Evolutionary conservation across 2,329 filamentous ascomycete species (phyloP).

Genomic region (Teratosphaeria pseudoeucalypti): DNA sequence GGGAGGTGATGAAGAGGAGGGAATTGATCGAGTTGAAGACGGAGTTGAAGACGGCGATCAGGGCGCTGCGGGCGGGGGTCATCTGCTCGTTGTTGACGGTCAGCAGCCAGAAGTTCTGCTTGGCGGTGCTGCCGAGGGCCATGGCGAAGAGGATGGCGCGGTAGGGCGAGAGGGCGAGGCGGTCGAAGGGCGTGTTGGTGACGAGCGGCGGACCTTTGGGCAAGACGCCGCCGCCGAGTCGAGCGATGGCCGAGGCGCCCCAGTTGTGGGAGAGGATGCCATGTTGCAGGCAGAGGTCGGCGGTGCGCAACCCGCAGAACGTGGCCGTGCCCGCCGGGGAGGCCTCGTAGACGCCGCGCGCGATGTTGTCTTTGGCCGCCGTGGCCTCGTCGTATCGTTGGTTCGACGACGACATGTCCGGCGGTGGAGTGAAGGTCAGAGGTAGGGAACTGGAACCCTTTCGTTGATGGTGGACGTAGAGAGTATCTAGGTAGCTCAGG

Average conservation of each 20-base stretch:
- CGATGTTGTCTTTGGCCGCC: constrained; percentile 17
- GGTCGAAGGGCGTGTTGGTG: constrained; percentile 32
- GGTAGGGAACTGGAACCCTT: too few species aligned
- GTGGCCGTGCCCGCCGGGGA: constrained; percentile 28
- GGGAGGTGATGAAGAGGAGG: constrained; percentile 42
- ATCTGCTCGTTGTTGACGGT: constrained; percentile 42
- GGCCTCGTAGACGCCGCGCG: constrained; percentile 31
- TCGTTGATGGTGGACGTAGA: too few species aligned
- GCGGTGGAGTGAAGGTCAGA: too few species aligned
- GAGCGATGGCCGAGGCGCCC: constrained; percentile 34
- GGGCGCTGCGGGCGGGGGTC: constrained; percentile 31
- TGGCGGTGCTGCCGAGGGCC: constrained; percentile 41
- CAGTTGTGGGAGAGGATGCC: constrained; percentile 35
- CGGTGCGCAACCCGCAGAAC: constrained; percentile 38
- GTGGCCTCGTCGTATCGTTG: neutral
- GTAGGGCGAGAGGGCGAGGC: constrained; percentile 39
- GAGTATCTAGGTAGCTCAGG: too few species aligned
- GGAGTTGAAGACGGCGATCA: constrained; percentile 44
- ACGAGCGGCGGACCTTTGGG: constrained; percentile 31
- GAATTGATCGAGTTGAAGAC: constrained; percentile 46
- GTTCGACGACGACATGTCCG: neutral
- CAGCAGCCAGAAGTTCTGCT: constrained; percentile 48
- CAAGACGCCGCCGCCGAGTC: constrained; percentile 35
- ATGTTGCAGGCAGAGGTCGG: constrained; percentile 41
- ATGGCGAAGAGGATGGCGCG: constrained; percentile 44